phyloP scores from a whole-genome alignment of 352 stramenopile species.

The Globisporangium spiculum region DNA sequence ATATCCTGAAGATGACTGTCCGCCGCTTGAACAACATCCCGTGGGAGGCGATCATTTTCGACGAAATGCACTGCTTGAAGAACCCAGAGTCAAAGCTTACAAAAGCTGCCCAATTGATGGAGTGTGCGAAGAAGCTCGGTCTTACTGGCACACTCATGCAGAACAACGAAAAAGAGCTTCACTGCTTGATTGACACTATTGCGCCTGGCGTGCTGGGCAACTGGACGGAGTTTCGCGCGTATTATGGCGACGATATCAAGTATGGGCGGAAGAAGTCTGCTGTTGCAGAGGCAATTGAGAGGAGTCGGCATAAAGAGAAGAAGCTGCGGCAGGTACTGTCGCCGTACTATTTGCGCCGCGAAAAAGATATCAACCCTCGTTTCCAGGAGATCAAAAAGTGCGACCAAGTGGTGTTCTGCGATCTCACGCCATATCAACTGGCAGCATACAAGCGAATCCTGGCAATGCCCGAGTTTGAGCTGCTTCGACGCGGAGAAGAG shows the following conservation, averaged over 20 bases:
- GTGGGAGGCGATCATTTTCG: constrained; percentile 95
- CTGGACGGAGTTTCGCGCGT: constrained; percentile 68
- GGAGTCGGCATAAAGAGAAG: constrained; percentile 68
- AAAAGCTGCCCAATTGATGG: constrained; percentile 64
- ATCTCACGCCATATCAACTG: constrained; percentile 69
- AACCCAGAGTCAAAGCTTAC: constrained; percentile 95
- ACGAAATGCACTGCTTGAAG: constrained; percentile 98
- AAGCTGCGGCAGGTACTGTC: constrained; percentile 51
- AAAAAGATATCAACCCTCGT: constrained; percentile 69
- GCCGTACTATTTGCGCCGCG: constrained; percentile 67
- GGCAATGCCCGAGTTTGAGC: constrained; percentile 67
- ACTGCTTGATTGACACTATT: constrained; percentile 76
- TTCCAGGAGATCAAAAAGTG: constrained; percentile 73
- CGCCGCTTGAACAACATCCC: constrained; percentile 71
- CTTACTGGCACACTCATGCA: constrained; percentile 90
- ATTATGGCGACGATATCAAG: constrained; percentile 83
- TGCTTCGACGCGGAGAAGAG: constrained; percentile 61
- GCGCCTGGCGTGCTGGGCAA: constrained; percentile 57
- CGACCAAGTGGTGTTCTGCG: constrained; percentile 81
- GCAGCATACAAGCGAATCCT: constrained; percentile 68
- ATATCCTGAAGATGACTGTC: constrained; percentile 89
- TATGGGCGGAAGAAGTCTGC: constrained; percentile 81
- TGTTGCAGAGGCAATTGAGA: constrained; percentile 48
- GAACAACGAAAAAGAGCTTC: constrained; percentile 84
- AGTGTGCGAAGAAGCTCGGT: constrained; percentile 67